Evolutionary conservation across 352 stramenopile genomes (phyloP).

Genomic region (Phytopythium chamaehyphon): DNA sequence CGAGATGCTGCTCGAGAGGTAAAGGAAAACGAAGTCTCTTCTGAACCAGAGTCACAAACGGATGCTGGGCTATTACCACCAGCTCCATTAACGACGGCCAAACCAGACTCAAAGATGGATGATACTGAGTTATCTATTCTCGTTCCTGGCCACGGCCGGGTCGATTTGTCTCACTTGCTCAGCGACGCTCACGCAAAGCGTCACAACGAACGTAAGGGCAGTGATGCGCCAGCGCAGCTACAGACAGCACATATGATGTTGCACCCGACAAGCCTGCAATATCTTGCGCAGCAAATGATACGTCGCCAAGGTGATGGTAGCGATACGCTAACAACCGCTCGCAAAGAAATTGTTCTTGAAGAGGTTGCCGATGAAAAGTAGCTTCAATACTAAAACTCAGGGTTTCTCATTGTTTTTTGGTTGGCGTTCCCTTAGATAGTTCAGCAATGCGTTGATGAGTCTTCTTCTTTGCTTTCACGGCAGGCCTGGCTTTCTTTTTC

Average conservation of each 20-base stretch:
- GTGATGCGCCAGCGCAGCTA: slow-evolving; percentile 8
- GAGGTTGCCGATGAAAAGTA: slow-evolving; percentile 39
- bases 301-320: slow-evolving; percentile 27
- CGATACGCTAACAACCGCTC: slow-evolving; percentile 10
- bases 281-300: slow-evolving; percentile 48
- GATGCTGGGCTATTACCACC: slow-evolving; percentile 4
- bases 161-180: slow-evolving; percentile 50
- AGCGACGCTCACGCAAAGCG: slow-evolving; percentile 42
- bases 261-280: slow-evolving; percentile 50
- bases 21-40: not conserved
- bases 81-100: slow-evolving; percentile 11
- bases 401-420: not conserved
- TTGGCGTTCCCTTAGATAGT: not conserved
- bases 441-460: not conserved
- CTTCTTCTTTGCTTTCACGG: not conserved
- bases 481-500: slow-evolving; percentile 27
- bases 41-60: not conserved
- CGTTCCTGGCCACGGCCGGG: slow-evolving; percentile 36
- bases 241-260: slow-evolving; percentile 36
- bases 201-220: slow-evolving; percentile 31
- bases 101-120: slow-evolving; percentile 26
- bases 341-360: slow-evolving; percentile 35
- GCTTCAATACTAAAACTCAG: not conserved
- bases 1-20: slow-evolving; percentile 9
- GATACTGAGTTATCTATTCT: slow-evolving; percentile 21